Percentiles rank a stretch among this genome's conserved stretches.
phyloP scores from a whole-genome alignment of 306 rosid species.

The Lithocarpus polystachyus region DNA sequence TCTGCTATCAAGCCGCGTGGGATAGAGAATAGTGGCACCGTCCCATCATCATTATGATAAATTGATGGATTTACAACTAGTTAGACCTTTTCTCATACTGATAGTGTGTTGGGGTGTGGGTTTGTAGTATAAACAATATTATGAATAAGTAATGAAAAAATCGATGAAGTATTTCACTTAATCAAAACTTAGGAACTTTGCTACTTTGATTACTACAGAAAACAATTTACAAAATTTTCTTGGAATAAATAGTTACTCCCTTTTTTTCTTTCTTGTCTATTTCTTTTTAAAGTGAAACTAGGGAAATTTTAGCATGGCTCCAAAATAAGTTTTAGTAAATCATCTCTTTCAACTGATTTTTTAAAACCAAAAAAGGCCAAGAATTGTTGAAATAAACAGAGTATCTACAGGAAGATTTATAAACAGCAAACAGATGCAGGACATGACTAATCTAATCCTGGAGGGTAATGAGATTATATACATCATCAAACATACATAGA shows the following conservation, averaged over 20 bases:
- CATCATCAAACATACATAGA: too few relatives aligned
- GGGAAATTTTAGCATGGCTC: background rate
- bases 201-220: background rate
- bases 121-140: background rate
- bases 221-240: background rate
- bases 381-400: too few relatives aligned
- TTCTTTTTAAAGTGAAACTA: background rate
- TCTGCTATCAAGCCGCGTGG: slow-evolving; percentile 79
- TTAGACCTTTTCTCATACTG: slow-evolving; percentile 28
- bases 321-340: too few relatives aligned
- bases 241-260: background rate
- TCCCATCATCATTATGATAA: slow-evolving; percentile 69
- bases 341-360: too few relatives aligned
- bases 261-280: background rate
- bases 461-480: too few relatives aligned
- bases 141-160: background rate
- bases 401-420: background rate
- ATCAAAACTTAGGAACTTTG: background rate
- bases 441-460: slow-evolving; percentile 12
- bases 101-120: background rate
- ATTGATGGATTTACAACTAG: slow-evolving; percentile 11
- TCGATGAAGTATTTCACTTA: background rate
- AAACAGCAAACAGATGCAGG: slow-evolving; percentile 7
- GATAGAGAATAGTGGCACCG: slow-evolving; percentile 67
- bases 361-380: too few relatives aligned